Evolutionary conservation across 495 filamentous ascomycete genomes (phyloP), one percentile per base, ranked within the genome.

Genomic region (Penicillium odoratum): DNA sequence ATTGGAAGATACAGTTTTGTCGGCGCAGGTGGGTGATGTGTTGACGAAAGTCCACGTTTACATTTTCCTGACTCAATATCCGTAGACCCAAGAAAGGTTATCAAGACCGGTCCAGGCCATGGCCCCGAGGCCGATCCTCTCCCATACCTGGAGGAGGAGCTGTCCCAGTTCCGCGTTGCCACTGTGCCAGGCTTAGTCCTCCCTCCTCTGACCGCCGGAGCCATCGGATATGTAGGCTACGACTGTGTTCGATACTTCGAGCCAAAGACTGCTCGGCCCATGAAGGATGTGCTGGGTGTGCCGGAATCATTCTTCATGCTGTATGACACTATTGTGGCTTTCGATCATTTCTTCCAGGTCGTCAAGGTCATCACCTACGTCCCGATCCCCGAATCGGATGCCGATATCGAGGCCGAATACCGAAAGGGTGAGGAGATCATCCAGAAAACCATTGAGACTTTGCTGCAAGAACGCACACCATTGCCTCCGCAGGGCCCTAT

Each of bases 191-290:
- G 87, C 7, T 77, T 96, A 55, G 80, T 76, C 53, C 81, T 98
- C 9, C 94, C 94, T 9, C 87, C 90, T 31, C 73, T 97, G 69
- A 92, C 88, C 1, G 95, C 92, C 48, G 94, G 95, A 34, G 94
- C 93, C 3, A 88, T 98, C 66, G 94, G 94, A 55, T 98, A 98
- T 69, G 90, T 98, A 5, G 91, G 92, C 40, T 98, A 98, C 69
- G 94, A 98, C 70, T 98, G 94, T 72, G 89, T 98, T 59, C 85
- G 86, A 68, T 98, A 98, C 73, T 98, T 98, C 61, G 94, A 98
- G 77, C 94, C 94, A 31, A 92, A 89, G 78, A 97, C 94, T 1
- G 85, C 84, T 16, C 84, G 93, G 43, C 83, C 87, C 4, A 85
- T 97, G 78, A 89, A 93, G 73, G 94, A 98, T 75, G 78, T 93